Percentiles rank a stretch among this genome's conserved stretches.
Evolutionary conservation across 352 stramenopile species (phyloP).

Genomic region (Peronospora tabacina): DNA sequence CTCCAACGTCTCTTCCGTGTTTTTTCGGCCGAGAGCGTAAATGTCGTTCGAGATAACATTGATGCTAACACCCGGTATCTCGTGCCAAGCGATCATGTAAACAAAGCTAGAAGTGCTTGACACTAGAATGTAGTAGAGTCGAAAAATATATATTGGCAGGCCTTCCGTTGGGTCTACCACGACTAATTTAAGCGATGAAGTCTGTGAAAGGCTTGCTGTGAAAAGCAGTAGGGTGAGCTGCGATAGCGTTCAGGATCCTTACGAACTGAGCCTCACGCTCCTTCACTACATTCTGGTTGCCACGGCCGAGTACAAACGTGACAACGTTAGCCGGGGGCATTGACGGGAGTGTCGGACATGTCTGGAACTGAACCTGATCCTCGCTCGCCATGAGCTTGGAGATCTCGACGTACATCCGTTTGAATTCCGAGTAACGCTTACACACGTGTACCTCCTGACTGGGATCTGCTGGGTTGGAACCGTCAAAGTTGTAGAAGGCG

Average conservation of each 20-base stretch:
- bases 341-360: slow-evolving; percentile 49
- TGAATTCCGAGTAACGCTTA: slow-evolving; percentile 78
- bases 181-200: slow-evolving; percentile 37
- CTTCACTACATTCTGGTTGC: slow-evolving; percentile 44
- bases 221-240: slow-evolving; percentile 40
- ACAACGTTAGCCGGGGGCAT: slow-evolving; percentile 38
- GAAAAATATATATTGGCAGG: slow-evolving; percentile 1
- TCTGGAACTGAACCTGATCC: slow-evolving; percentile 46
- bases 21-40: not conserved
- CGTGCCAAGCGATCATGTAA: not conserved
- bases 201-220: slow-evolving; percentile 39
- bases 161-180: slow-evolving; percentile 7
- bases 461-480: slow-evolving; percentile 33
- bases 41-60: slow-evolving; percentile 12
- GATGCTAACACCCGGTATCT: not conserved
- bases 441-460: slow-evolving; percentile 39
- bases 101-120: not conserved
- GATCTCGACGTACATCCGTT: slow-evolving; percentile 44
- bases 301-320: slow-evolving; percentile 40
- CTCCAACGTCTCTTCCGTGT: slow-evolving; percentile 15
- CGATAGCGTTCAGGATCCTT: slow-evolving; percentile 58
- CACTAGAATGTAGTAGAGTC: not conserved
- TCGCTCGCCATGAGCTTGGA: slow-evolving; percentile 47
- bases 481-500: slow-evolving; percentile 58
- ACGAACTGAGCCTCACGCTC: slow-evolving; percentile 52